Conservation (phyloP, 2,329 filamentous ascomycete species). For the Leptodontidium sp. region DNA sequence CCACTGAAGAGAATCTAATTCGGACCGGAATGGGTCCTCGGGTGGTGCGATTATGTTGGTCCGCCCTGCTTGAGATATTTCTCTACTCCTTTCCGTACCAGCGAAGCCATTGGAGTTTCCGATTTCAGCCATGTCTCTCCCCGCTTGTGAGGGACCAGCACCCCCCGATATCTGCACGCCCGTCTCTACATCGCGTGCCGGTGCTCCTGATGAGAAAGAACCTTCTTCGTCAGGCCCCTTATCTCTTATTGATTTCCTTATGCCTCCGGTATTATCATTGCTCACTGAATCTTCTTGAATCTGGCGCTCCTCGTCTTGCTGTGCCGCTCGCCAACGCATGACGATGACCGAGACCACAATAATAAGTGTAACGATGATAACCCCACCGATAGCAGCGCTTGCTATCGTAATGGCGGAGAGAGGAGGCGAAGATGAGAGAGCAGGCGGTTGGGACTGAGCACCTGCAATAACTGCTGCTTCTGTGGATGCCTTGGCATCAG, state of each 20-base stretch:
- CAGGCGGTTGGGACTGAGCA: neutral
- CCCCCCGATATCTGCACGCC: neutral
- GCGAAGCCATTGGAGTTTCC: neutral
- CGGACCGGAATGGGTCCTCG: neutral
- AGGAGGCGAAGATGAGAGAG: conserved; percentile 4
- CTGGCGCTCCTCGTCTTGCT: neutral
- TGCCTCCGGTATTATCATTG: neutral
- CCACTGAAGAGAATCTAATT: neutral
- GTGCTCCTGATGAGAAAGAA: neutral
- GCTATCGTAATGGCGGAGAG: conserved; percentile 12
- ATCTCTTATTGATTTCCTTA: neutral
- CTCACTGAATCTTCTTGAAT: conserved; percentile 2
- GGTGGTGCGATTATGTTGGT: neutral
- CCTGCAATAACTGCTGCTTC: conserved; percentile 8
- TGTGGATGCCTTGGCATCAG: neutral
- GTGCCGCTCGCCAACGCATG: conserved; percentile 10
- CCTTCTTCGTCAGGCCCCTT: neutral
- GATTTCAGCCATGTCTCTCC: neutral
- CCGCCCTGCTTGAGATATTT: neutral
- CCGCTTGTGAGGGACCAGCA: neutral
- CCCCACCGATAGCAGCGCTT: conserved; percentile 12
- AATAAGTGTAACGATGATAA: conserved; percentile 15
- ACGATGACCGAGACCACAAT: conserved; percentile 15
- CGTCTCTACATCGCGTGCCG: neutral
- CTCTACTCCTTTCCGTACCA: neutral